Base-by-base conservation (phyloP, 805 yeast species). In the Myxozyma kluyveri region DNA sequence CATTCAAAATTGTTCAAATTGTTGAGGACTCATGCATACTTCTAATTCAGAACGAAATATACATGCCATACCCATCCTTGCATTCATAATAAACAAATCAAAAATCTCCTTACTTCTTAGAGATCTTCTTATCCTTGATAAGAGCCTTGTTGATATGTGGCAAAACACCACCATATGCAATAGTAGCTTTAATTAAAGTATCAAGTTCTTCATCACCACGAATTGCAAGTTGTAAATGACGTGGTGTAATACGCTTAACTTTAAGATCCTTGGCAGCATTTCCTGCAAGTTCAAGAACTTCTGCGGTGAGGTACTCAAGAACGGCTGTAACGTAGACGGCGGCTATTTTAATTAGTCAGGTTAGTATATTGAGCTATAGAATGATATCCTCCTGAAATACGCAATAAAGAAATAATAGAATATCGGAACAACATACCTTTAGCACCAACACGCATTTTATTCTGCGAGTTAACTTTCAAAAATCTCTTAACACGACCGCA, bases 401-500 rank as follows among this genome's bases (percentile, higher is more conserved):
- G n/a, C n/a, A n/a, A n/a, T n/a, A n/a, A n/a, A n/a, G n/a, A n/a
- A n/a, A n/a, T n/a, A n/a, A n/a, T n/a, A n/a, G 3, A 14, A 27
- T 27, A 22, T n/a, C n/a, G n/a, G 32, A 21, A 17, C 31, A 18
- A 43, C 48, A 63, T 57, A 69, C 78, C 72, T 73, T 84, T 72
- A 70, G 86, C 80, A 53, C 96, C 96, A 44, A 88, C 95, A 70
- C 96, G 75, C 60, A 80, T 79, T 66, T 78, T 81, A 72, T 87
- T 88, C 69, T 88, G 93, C 19, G 96, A 95, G 60, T 85, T 87
- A 71, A 79, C 84, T 77, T 90, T 91, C 72, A 93, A 78, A 70
- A 89, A 91, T 76, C 99, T 83, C 81, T 93, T 91, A 64, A 93
- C 89, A 84, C 99, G 88, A 55, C 99, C 99, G 35, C 95, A 98